phyloP scores from a whole-genome alignment of 805 yeast species.

The Priceomyces medius region DNA sequence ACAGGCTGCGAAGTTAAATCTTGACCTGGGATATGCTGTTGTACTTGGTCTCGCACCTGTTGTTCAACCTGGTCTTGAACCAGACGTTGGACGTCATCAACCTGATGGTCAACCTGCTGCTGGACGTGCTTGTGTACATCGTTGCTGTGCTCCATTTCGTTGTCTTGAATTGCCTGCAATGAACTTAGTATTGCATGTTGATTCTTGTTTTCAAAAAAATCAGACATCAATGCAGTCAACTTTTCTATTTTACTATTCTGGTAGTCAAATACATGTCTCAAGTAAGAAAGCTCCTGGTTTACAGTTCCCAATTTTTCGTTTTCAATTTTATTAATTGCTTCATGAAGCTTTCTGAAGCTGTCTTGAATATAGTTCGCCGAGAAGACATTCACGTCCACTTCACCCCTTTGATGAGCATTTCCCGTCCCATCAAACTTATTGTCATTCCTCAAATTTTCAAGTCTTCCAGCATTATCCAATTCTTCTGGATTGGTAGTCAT shows the following conservation, averaged over 20 bases:
- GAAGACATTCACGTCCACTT: conserved; percentile 6
- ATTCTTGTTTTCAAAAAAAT: conserved; percentile 29
- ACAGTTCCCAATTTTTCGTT: conserved; percentile 22
- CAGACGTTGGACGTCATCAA: conserved; percentile 12
- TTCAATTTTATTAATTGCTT: conserved; percentile 22
- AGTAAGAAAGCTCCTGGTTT: conserved; percentile 33
- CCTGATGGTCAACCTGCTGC: conserved; percentile 20
- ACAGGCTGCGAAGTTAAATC: conserved; percentile 11
- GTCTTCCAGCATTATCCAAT: conserved; percentile 6
- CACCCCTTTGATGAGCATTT: conserved; percentile 4
- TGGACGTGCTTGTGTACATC: conserved; percentile 22
- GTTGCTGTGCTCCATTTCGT: conserved; percentile 18
- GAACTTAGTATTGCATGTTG: conserved; percentile 25
- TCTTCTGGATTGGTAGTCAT: conserved; percentile 9
- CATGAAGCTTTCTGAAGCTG: conserved; percentile 11
- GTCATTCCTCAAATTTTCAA: conserved; percentile 8
- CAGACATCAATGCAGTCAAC: conserved; percentile 32
- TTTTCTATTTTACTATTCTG: conserved; percentile 40
- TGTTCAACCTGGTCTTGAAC: conserved; percentile 10
- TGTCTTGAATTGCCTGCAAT: conserved; percentile 28
- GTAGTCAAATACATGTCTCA: conserved; percentile 37
- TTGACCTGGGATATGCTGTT: conserved; percentile 8
- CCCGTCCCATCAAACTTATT: conserved; percentile 5
- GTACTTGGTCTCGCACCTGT: conserved; percentile 10
- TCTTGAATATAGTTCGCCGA: conserved; percentile 11